phyloP scores from a whole-genome alignment of 1,284 basidiomycete species.

The Naganishia sp. region DNA sequence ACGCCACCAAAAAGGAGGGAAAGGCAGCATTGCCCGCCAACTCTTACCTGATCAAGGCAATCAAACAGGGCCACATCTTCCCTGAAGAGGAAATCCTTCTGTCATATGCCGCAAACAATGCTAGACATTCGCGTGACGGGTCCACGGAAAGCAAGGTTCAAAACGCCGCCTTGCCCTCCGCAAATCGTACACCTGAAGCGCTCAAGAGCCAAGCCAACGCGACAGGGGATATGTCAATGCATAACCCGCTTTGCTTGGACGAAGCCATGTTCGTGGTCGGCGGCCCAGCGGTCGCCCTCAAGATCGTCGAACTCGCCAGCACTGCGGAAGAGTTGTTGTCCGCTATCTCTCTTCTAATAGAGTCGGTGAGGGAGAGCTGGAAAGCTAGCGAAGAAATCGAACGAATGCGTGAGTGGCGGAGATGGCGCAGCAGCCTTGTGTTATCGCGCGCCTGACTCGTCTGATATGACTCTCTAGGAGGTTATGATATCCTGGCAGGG shows the following conservation, averaged over 20 bases:
- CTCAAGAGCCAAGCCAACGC: slow-evolving; percentile 48
- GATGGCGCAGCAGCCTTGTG: neutral
- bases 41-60: slow-evolving; percentile 50
- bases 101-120: slow-evolving; percentile 47
- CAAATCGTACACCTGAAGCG: slow-evolving; percentile 41
- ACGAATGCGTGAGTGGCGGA: slow-evolving; percentile 63
- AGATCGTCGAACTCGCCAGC: slow-evolving; percentile 75
- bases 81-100: slow-evolving; percentile 49
- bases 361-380: slow-evolving; percentile 81
- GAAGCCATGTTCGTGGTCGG: slow-evolving; percentile 78
- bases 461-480: slow-evolving; percentile 58
- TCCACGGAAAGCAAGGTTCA: slow-evolving; percentile 8
- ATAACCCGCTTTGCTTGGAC: slow-evolving; percentile 68
- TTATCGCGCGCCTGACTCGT: neutral
- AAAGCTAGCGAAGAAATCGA: slow-evolving; percentile 91
- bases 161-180: slow-evolving; percentile 48
- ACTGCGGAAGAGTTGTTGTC: slow-evolving; percentile 71
- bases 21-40: slow-evolving; percentile 44
- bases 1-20: slow-evolving; percentile 34
- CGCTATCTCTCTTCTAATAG: slow-evolving; percentile 70
- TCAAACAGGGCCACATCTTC: slow-evolving; percentile 48
- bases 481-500: slow-evolving; percentile 80
- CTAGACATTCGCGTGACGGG: neutral
- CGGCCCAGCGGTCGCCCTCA: slow-evolving; percentile 72
- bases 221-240: slow-evolving; percentile 64